Conservation (phyloP, 441 rosid genomes). For the Bruguiera hainesii region DNA sequence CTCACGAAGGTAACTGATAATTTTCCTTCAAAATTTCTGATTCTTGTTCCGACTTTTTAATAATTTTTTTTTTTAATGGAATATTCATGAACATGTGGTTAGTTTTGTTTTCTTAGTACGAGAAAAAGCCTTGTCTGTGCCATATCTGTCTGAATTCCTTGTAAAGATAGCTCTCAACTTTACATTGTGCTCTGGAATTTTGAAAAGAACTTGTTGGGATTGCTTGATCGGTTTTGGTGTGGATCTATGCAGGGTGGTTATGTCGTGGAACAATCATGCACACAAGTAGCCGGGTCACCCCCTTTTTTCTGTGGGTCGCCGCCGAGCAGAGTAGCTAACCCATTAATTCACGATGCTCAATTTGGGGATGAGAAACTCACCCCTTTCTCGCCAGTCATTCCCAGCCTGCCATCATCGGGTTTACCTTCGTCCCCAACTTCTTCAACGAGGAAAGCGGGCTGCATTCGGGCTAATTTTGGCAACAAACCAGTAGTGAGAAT, state of each 20-base stretch:
- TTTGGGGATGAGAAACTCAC: constrained; percentile 53
- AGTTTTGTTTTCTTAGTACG: too few species aligned
- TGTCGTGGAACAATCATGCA: constrained; percentile 47
- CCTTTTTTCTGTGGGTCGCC: constrained; percentile 93
- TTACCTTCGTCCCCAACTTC: constrained; percentile 36
- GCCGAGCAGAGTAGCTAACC: constrained; percentile 98
- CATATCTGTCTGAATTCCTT: neutral
- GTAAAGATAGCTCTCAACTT: too few species aligned
- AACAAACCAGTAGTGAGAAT: constrained; percentile 65
- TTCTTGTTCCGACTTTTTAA: too few species aligned
- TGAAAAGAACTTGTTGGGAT: neutral
- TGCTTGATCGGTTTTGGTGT: too few species aligned
- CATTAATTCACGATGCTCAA: constrained; percentile 76
- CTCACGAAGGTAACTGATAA: constrained; percentile 51
- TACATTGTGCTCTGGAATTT: neutral
- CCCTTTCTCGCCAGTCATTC: constrained; percentile 13
- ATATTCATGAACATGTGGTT: too few species aligned
- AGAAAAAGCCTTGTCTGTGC: neutral
- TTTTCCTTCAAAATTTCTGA: neutral
- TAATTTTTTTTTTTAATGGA: too few species aligned
- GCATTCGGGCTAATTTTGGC: constrained; percentile 56
- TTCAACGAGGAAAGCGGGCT: constrained; percentile 50
- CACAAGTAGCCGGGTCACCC: constrained; percentile 55
- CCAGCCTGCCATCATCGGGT: neutral
- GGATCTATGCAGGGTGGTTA: constrained; percentile 18